phyloP scores from a whole-genome alignment of 306 rosid species.

The Quercus wislizeni region DNA sequence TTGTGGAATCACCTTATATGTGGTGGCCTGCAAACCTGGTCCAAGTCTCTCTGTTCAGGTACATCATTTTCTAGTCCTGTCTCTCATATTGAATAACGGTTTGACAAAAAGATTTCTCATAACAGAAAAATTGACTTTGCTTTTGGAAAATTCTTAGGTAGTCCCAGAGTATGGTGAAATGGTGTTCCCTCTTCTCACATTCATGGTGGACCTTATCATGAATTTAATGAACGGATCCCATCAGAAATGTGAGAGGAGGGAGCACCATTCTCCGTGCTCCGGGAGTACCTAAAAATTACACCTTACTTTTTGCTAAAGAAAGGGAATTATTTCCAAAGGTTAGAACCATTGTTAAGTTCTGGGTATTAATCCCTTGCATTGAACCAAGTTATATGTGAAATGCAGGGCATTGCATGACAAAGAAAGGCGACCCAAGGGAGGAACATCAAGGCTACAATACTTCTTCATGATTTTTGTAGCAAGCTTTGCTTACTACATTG shows the following conservation, averaged over 20 bases:
- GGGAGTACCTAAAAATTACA: too few species aligned
- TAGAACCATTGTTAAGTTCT: background rate
- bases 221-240: too few species aligned
- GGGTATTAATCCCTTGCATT: background rate
- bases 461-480: slow-evolving; percentile 50
- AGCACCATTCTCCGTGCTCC: too few species aligned
- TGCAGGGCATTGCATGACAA: slow-evolving; percentile 84
- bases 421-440: slow-evolving; percentile 71
- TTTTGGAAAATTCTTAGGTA: background rate
- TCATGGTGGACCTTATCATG: too few species aligned
- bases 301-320: background rate
- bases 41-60: slow-evolving; percentile 86
- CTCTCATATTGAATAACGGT: background rate
- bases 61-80: background rate
- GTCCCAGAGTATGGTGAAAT: too few species aligned
- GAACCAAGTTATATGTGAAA: background rate
- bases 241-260: too few species aligned
- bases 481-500: slow-evolving; percentile 69
- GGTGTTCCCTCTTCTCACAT: too few species aligned
- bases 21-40: slow-evolving; percentile 96
- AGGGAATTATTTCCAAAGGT: too few species aligned
- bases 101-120: background rate
- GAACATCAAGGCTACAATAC: slow-evolving; percentile 71
- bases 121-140: background rate
- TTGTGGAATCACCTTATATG: slow-evolving; percentile 94